Percentiles rank a stretch among this genome's conserved stretches.
phyloP scores from a whole-genome alignment of 768 basidiomycete species.

The Tulasnella sp. region DNA sequence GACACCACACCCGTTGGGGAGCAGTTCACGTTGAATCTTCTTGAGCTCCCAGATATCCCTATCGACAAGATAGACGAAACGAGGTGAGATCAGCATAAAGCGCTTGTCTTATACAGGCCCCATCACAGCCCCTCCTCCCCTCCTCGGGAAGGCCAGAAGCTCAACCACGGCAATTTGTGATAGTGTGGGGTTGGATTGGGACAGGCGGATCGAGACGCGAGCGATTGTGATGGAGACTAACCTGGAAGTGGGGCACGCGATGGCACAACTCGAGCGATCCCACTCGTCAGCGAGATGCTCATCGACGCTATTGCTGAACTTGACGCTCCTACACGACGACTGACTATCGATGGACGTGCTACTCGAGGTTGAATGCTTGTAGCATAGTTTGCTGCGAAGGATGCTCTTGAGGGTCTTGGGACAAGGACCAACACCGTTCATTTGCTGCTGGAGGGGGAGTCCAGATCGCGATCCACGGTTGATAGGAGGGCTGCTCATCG shows the following conservation, averaged over 20 bases:
- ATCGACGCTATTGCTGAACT: constrained; percentile 4
- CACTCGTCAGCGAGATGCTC: constrained; percentile 13
- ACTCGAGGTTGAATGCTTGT: not conserved
- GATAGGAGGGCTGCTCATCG: not conserved
- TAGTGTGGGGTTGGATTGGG: no score
- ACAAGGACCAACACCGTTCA: not conserved
- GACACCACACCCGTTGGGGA: constrained; percentile 12
- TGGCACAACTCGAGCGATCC: constrained; percentile 9
- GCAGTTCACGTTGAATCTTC: constrained; percentile 9
- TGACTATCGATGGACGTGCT: not conserved
- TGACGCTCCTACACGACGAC: not conserved
- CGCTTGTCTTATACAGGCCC: no score
- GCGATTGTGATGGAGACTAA: not conserved
- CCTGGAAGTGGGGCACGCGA: constrained; percentile 6
- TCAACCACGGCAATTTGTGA: no score
- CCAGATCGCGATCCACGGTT: constrained; percentile 2
- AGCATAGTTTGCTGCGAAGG: not conserved
- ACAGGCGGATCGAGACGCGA: no score
- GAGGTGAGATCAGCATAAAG: not conserved
- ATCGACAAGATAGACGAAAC: no score
- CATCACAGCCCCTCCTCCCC: no score
- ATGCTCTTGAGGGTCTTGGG: not conserved
- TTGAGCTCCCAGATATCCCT: constrained; percentile 15
- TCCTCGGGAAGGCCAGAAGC: no score
- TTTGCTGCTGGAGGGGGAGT: not conserved